Percentiles rank a stretch among this genome's conserved stretches.
These are phyloP conservation scores for Saturnispora bothae DNA, from an alignment of 805 yeast genomes.

Conservation along the genomic window DNA sequence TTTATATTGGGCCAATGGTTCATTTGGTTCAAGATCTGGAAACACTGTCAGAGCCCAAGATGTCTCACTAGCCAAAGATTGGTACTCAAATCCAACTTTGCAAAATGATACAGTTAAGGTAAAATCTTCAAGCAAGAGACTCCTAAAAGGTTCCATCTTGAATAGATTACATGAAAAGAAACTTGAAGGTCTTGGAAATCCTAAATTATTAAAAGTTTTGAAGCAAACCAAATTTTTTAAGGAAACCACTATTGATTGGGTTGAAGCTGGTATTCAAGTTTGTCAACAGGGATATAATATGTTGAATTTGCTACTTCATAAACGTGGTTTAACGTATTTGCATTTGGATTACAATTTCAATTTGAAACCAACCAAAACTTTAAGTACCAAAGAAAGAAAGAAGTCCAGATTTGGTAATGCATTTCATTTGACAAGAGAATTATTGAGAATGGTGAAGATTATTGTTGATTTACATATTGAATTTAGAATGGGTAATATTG, in stretches of 20 bases:
- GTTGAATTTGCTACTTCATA: constrained; percentile 81
- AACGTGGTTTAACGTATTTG: constrained; percentile 81
- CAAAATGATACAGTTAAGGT: constrained; percentile 60
- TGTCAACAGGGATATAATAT: constrained; percentile 90
- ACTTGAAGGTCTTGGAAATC: constrained; percentile 34
- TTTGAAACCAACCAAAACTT: constrained; percentile 88
- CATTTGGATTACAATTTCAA: constrained; percentile 95
- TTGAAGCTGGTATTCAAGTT: constrained; percentile 92
- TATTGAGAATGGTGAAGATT: constrained; percentile 71
- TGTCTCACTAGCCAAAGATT: constrained; percentile 69
- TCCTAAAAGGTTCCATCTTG: constrained; percentile 65
- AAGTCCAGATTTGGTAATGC: constrained; percentile 94
- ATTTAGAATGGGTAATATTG: constrained; percentile 79
- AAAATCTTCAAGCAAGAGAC: constrained; percentile 77
- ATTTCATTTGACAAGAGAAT: constrained; percentile 86
- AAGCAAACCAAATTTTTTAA: constrained; percentile 81
- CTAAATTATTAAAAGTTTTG: constrained; percentile 52
- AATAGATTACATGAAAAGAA: constrained; percentile 53
- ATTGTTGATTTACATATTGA: constrained; percentile 92
- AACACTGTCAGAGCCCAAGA: constrained; percentile 75
- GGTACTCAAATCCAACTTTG: constrained; percentile 66
- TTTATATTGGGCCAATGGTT: constrained; percentile 75
- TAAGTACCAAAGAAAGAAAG: constrained; percentile 93
- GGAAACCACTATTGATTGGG: constrained; percentile 92
- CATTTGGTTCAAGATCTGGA: constrained; percentile 72